These are phyloP conservation scores for Entrophospora sp. DNA, from an alignment of 192 early-diverging fungal species.

Conservation along the genomic window DNA sequence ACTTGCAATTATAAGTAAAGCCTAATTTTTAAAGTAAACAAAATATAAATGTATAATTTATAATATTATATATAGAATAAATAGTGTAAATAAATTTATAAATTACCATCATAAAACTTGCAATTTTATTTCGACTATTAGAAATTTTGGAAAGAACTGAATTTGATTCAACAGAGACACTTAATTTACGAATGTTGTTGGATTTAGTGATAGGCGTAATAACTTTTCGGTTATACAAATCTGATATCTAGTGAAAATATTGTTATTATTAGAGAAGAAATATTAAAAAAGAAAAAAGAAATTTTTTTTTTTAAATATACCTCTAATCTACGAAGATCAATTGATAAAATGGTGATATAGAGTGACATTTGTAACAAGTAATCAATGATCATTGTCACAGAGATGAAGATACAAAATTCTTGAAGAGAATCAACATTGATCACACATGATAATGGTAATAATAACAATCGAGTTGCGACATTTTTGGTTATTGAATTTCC, in stretches of 20 bases:
- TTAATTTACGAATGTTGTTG: not conserved
- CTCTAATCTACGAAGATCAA: constrained; percentile 75
- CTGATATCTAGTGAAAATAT: not conserved
- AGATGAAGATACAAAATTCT: constrained; percentile 67
- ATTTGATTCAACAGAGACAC: not conserved
- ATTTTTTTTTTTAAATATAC: too few species aligned
- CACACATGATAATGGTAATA: constrained; percentile 48
- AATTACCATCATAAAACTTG: not conserved
- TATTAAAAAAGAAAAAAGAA: too few species aligned
- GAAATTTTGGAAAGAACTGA: too few species aligned
- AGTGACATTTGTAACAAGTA: constrained; percentile 74
- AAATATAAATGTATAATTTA: too few species aligned
- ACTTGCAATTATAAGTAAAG: not conserved
- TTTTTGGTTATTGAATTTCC: constrained; percentile 57
- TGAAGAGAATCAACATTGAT: constrained; percentile 53
- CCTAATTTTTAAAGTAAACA: too few species aligned
- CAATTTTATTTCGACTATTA: not conserved
- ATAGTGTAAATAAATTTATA: not conserved
- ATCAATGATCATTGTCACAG: constrained; percentile 61
- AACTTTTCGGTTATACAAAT: not conserved
- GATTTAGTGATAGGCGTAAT: too few species aligned
- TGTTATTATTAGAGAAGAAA: too few species aligned
- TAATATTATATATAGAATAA: not conserved
- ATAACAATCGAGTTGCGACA: constrained; percentile 44
- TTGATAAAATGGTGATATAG: constrained; percentile 65